Base-by-base conservation (phyloP, 164 flowering plant genomes). In the Vitis amurensis region DNA sequence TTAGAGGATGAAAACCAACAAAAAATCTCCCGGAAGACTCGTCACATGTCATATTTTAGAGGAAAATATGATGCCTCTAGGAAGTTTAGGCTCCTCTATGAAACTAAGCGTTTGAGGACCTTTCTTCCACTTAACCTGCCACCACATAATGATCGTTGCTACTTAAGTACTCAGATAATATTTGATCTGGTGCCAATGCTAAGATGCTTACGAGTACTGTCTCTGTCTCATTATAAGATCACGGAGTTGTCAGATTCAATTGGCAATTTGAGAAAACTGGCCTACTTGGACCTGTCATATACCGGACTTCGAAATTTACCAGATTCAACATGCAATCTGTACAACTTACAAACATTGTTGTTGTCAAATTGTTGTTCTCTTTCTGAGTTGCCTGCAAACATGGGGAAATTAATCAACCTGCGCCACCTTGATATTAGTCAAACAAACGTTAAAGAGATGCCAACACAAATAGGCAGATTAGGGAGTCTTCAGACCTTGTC, bases 201-300 rank as follows among this genome's bases (percentile, higher is more conserved):
- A 9, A 52, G 17, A n/a, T 64, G 60, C 52, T 50, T 80, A 3
- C 49, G 77, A 37, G 79, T 68, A 23, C 48, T 83, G 52, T 73
- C 76, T 44, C 67, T 81, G 49, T 13, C 50, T 16, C 7, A 10
- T 2, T 69, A 63, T 23, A 0, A 9, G 10, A 72, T 72, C 30
- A 23, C 12, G 4, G 66, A 59, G 68, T 13, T 75, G 50, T 73
- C 78, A 13, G 12, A 71, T 63, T 47, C 57, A 5, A 56, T 80
- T 17, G 76, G 61, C 52, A 31, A 63, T 57, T 50, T 83, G 68
- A 83, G 55, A 23, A 81, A 59, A 68, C 64, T 83, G 7, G 57
- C 79, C 23, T 80, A 63, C 37, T 63, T 81, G 9, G 71, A 81
- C 53, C 70, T 83, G n/a, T 73, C 82, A 15, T 5, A 16, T 14